Base-by-base conservation (phyloP, 2,329 filamentous ascomycete genomes). In the Fusarium duplospermum region DNA sequence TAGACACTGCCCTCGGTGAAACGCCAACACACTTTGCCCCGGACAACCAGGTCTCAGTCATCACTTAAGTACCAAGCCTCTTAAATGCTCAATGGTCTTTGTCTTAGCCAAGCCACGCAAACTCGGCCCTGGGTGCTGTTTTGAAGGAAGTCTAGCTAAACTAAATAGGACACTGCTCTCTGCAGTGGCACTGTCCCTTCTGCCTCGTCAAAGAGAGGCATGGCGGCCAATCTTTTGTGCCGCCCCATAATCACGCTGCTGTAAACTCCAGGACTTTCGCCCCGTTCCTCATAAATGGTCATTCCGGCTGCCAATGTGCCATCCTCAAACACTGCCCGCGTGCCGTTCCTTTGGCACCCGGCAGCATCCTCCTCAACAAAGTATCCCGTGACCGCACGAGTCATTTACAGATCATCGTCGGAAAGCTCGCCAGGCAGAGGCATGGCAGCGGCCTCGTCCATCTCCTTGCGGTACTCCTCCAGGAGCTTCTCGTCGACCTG, bases 371-470 rank as follows among this genome's bases (percentile, higher is more conserved):
- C 75, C 71, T 79, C 77, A 78, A 79, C 76, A 77, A 74, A 78
- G 74, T 76, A 68, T 76, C 68, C 73, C 76, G 69, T 75, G 68
- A 76, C 72, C 67, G 73, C 72, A 67, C 69, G 74, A 79, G 70
- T 79, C 80, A 77, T 86, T 87, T 88, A 90, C 84, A 90, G 83
- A 82, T 90, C 88, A 71, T 92, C 90, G 77, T 94, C 91, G 79
- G 98, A 96, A 77, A 97, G 94, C 90, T 98, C 96, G 82, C 95
- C 95, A 77, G 96, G 96, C 80, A 99, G 94, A 81, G 96, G 95
- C 91, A 93, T 91, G 75, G 89, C 80, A 74, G 93, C 91, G 74
- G 96, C 96, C 60, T 89, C 89, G 72, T 90, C 86, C 94, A 99
- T 97, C 89, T 99, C 96, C 86, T 93, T 88, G 85, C 93, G 88